phyloP scores from a whole-genome alignment of 768 basidiomycete species.

The Amanita pallidorosea region DNA sequence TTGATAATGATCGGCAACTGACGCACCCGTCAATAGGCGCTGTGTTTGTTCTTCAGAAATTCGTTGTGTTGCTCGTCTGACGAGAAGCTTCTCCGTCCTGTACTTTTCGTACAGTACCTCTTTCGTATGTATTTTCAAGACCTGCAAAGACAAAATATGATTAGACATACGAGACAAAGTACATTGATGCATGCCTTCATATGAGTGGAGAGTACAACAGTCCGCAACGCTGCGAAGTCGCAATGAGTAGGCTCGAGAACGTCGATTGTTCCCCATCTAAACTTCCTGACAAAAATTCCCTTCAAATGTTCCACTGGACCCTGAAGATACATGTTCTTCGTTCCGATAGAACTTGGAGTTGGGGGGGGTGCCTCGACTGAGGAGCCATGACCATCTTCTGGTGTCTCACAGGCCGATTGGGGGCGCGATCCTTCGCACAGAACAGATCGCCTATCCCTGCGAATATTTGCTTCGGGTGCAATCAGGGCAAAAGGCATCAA shows the following conservation, averaged over 20 bases:
- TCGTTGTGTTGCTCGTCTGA: conserved; percentile 69
- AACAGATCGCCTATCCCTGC: conserved; percentile 22
- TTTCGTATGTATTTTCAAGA: conserved; percentile 73
- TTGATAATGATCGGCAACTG: not conserved
- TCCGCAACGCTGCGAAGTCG: conserved; percentile 79
- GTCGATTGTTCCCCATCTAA: conserved; percentile 84
- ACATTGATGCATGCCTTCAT: conserved; percentile 40
- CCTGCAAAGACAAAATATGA: conserved; percentile 26
- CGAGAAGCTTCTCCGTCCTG: conserved; percentile 83
- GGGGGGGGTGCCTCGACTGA: conserved; percentile 18
- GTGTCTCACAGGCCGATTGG: conserved; percentile 19
- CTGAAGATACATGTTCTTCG: conserved; percentile 31
- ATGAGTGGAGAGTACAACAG: conserved; percentile 76
- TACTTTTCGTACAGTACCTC: conserved; percentile 92
- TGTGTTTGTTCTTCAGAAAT: conserved; percentile 69
- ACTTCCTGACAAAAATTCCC: conserved; percentile 69
- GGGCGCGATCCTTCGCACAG: conserved; percentile 20
- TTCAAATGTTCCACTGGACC: conserved; percentile 56
- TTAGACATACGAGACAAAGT: not conserved
- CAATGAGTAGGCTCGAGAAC: conserved; percentile 81
- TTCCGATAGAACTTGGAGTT: conserved; percentile 27
- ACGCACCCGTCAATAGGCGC: conserved; percentile 61
- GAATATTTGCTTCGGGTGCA: conserved; percentile 49
- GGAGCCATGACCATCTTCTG: conserved; percentile 34
- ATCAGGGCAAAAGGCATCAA: conserved; percentile 75